Evolutionary conservation across 2,329 filamentous ascomycete genomes (phyloP).

Genomic region (Drechslerella stenobrocha): DNA sequence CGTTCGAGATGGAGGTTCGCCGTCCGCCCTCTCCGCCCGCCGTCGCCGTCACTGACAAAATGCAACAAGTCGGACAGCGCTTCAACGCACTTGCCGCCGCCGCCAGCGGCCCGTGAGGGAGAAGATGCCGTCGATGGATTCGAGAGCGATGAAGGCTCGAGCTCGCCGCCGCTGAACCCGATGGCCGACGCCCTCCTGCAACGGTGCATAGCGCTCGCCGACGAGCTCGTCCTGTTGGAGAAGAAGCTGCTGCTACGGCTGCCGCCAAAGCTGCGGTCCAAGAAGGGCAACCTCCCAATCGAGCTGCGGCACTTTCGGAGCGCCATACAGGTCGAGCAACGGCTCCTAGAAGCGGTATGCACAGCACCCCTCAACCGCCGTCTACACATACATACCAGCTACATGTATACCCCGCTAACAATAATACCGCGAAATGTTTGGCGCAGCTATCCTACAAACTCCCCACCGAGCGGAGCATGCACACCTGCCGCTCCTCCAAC

Average conservation of each 20-base stretch:
- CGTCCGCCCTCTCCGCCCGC: slow-evolving; percentile 3
- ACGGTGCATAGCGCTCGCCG: slow-evolving; percentile 52
- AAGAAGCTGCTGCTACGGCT: slow-evolving; percentile 43
- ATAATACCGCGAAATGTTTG: too few species aligned
- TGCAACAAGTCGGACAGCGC: slow-evolving; percentile 29
- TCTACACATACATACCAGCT: slow-evolving; percentile 22
- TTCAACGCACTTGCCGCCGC: neutral
- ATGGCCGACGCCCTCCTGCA: slow-evolving; percentile 53
- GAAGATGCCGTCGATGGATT: too few species aligned
- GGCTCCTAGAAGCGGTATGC: slow-evolving; percentile 58
- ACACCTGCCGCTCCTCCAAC: slow-evolving; percentile 68
- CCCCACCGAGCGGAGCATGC: slow-evolving; percentile 56
- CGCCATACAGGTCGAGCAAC: slow-evolving; percentile 59
- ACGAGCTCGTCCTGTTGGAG: slow-evolving; percentile 51
- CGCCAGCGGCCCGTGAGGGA: too few species aligned
- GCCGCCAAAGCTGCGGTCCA: slow-evolving; percentile 54
- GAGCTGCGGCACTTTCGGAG: slow-evolving; percentile 61
- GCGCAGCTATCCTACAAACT: slow-evolving; percentile 47
- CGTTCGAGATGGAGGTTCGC: slow-evolving; percentile 24
- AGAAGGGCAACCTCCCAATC: slow-evolving; percentile 56
- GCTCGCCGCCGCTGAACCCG: slow-evolving; percentile 44
- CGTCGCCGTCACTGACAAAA: slow-evolving; percentile 2
- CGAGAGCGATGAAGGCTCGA: slow-evolving; percentile 8
- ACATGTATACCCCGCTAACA: too few species aligned
- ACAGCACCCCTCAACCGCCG: neutral